Evolutionary conservation across 2,329 filamentous ascomycete species (phyloP).

Genomic region (Tolypocladium endophyticum): DNA sequence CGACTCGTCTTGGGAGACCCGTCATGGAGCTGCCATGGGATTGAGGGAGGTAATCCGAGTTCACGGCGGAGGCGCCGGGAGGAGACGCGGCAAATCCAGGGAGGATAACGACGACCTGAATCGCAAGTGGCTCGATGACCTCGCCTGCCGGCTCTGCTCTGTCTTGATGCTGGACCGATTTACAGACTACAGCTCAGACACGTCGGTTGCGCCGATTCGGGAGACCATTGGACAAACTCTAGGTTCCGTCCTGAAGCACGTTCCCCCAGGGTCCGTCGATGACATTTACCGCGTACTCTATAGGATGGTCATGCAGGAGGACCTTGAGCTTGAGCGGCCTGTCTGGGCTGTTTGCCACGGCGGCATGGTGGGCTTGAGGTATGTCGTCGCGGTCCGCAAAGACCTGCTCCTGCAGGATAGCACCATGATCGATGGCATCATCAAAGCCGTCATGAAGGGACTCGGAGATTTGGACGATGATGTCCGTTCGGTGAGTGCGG

Average conservation of each 20-base stretch:
- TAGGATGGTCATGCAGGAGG: slow-evolving; percentile 83
- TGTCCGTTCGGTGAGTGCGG: slow-evolving; percentile 90
- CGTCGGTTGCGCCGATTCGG: slow-evolving; percentile 87
- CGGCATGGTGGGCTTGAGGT: slow-evolving; percentile 92
- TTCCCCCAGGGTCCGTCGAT: slow-evolving; percentile 69
- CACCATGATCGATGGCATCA: slow-evolving; percentile 83
- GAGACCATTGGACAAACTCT: slow-evolving; percentile 93
- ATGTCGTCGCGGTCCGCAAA: slow-evolving; percentile 89
- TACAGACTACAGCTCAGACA: slow-evolving; percentile 95
- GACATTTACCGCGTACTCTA: slow-evolving; percentile 77
- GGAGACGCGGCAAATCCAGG: slow-evolving; percentile 57
- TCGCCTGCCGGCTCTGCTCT: slow-evolving; percentile 89
- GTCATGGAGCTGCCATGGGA: slow-evolving; percentile 93
- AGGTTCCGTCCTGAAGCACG: slow-evolving; percentile 76
- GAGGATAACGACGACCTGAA: slow-evolving; percentile 72
- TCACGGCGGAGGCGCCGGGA: slow-evolving; percentile 83
- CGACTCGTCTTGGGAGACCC: slow-evolving; percentile 86
- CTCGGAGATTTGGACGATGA: slow-evolving; percentile 87
- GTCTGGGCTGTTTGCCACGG: slow-evolving; percentile 95
- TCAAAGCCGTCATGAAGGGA: slow-evolving; percentile 89
- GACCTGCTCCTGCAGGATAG: slow-evolving; percentile 78
- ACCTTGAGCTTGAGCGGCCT: slow-evolving; percentile 60
- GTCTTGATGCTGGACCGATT: slow-evolving; percentile 97
- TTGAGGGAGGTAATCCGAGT: slow-evolving; percentile 82
- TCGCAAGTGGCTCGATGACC: slow-evolving; percentile 79